A percentile compares a stretch with the other conserved stretches of the same genome.
phyloP scores from a whole-genome alignment of 192 early-diverging fungal species.

The Coemansia sp. region DNA sequence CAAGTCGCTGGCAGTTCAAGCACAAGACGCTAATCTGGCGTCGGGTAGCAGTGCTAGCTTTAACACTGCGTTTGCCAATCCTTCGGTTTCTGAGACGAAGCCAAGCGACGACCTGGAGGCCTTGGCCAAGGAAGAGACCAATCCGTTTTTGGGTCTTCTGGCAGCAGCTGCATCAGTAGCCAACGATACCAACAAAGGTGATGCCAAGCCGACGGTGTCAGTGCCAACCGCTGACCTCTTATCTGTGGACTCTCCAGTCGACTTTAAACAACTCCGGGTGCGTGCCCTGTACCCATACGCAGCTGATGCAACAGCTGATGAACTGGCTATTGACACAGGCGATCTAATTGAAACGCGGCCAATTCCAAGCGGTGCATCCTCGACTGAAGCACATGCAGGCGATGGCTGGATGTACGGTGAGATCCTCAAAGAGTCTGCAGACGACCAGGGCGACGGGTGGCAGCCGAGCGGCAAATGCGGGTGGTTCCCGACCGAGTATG shows the following conservation, averaged over 20 bases:
- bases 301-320: conserved; percentile 6
- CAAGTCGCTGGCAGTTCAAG: not conserved
- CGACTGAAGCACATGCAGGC: conserved; percentile 19
- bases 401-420: conserved; percentile 51
- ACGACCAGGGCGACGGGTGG: conserved; percentile 39
- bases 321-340: conserved; percentile 35
- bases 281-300: conserved; percentile 44
- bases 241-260: not conserved
- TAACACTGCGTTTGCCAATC: conserved; percentile 48
- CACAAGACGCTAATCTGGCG: conserved; percentile 1
- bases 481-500: conserved; percentile 50
- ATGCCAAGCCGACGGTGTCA: not conserved
- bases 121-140: conserved; percentile 29
- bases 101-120: conserved; percentile 5
- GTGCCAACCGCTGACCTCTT: not conserved
- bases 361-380: not conserved
- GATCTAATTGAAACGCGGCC: conserved; percentile 39
- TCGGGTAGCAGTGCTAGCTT: conserved; percentile 38
- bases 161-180: conserved; percentile 3
- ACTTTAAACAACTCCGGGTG: conserved; percentile 22
- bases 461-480: conserved; percentile 23
- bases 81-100: not conserved
- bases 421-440: conserved; percentile 20
- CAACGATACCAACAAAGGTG: conserved; percentile 1
- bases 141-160: conserved; percentile 40